Conservation (phyloP, 73 alveolate genomes). For the Paramecium biaurelia region DNA sequence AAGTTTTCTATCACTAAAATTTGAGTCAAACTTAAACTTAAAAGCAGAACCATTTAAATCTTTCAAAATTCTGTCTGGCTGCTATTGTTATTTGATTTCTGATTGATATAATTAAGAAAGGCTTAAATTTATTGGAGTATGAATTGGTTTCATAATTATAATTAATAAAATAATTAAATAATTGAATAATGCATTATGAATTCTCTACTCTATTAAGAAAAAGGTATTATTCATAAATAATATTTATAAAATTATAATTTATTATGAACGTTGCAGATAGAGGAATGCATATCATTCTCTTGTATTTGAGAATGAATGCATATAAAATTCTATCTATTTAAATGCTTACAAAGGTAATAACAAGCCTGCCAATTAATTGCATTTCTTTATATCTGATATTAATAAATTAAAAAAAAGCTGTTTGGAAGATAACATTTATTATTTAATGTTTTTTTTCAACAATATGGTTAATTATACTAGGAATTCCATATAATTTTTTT, state of each 20-base stretch:
- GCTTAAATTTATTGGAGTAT: neutral
- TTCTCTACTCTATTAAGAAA: neutral
- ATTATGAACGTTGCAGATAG: neutral
- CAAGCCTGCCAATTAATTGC: neutral
- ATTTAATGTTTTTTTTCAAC: neutral
- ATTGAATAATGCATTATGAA: no score
- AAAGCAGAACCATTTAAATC: neutral
- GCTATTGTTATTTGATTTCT: neutral
- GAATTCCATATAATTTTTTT: conserved; percentile 40
- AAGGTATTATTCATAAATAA: neutral
- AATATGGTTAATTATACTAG: neutral
- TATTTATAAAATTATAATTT: neutral
- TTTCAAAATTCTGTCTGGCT: neutral
- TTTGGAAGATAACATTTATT: conserved; percentile 30
- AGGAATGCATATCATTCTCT: neutral
- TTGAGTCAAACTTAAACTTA: neutral
- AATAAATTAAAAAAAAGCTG: neutral
- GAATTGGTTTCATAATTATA: neutral
- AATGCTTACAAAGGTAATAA: neutral
- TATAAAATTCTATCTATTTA: neutral
- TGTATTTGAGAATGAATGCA: conserved; percentile 1
- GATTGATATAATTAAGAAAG: neutral
- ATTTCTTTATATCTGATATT: neutral
- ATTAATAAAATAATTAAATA: no score
- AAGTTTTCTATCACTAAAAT: neutral